Conservation (phyloP, 805 yeast species). For the Wickerhamiella shivajii region DNA sequence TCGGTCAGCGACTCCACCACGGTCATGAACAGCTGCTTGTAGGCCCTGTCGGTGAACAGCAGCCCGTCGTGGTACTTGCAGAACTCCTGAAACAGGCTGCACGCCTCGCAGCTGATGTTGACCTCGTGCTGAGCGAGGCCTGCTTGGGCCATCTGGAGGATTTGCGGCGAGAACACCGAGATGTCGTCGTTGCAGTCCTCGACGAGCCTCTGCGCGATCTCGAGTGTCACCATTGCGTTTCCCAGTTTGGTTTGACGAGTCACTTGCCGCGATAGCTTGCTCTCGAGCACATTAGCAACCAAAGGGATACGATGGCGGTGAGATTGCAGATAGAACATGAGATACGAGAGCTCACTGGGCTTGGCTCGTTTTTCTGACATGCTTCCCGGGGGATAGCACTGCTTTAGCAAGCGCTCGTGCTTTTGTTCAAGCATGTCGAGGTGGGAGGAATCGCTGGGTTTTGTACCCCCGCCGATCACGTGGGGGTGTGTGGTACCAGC, state of each 20-base stretch:
- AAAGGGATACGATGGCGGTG: conserved; percentile 79
- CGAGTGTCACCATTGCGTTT: conserved; percentile 69
- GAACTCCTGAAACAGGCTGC: conserved; percentile 24
- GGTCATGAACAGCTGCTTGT: conserved; percentile 34
- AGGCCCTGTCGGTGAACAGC: conserved; percentile 44
- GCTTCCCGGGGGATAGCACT: conserved; percentile 87
- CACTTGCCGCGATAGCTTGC: conserved; percentile 47
- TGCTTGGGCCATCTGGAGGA: conserved; percentile 41
- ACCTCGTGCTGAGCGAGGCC: conserved; percentile 46
- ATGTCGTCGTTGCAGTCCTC: conserved; percentile 69
- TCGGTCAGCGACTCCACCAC: conserved; percentile 16
- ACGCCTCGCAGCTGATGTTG: conserved; percentile 35
- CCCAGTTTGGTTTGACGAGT: conserved; percentile 49
- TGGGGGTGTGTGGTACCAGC: too few species aligned
- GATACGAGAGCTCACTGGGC: conserved; percentile 76
- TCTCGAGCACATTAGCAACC: conserved; percentile 55
- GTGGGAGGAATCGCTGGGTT: too few species aligned
- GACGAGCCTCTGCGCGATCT: conserved; percentile 52
- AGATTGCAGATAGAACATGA: conserved; percentile 80
- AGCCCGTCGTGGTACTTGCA: conserved; percentile 43
- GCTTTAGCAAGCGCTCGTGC: conserved; percentile 78
- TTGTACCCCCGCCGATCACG: too few species aligned
- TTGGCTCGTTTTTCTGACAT: conserved; percentile 81
- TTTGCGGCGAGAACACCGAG: conserved; percentile 62
- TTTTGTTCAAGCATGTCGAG: conserved; percentile 35